Conservation (phyloP, 768 basidiomycete genomes). For the Boletus subcaerulescens region DNA sequence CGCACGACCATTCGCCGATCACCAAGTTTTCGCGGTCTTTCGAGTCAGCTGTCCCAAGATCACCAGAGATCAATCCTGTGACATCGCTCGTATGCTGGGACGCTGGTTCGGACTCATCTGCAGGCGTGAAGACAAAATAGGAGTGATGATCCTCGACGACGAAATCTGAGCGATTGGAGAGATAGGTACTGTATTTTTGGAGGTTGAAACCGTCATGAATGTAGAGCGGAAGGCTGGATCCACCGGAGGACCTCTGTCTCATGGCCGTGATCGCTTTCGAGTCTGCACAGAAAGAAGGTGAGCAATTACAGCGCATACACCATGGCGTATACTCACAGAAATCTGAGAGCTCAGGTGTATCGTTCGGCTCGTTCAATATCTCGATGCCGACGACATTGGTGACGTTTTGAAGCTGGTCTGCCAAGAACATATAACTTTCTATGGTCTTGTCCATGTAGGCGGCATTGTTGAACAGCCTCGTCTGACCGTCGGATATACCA, state of each 20-base stretch:
- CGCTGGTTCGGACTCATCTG: constrained; percentile 47
- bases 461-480: constrained; percentile 36
- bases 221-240: constrained; percentile 54
- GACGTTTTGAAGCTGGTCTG: constrained; percentile 34
- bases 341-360: constrained; percentile 44
- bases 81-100: constrained; percentile 42
- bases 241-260: constrained; percentile 20
- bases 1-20: constrained; percentile 52
- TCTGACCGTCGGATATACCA: constrained; percentile 39
- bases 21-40: constrained; percentile 42
- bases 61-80: constrained; percentile 11
- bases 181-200: constrained; percentile 34
- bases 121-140: constrained; percentile 62
- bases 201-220: constrained; percentile 67
- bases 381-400: constrained; percentile 59
- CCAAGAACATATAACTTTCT: constrained; percentile 38
- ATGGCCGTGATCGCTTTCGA: constrained; percentile 21
- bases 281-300: constrained; percentile 3
- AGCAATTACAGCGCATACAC: not conserved
- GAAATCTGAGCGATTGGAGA: constrained; percentile 53
- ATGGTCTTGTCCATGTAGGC: constrained; percentile 39
- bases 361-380: constrained; percentile 52
- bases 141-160: constrained; percentile 74
- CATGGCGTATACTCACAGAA: constrained; percentile 24
- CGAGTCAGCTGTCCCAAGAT: constrained; percentile 23